phyloP scores from a whole-genome alignment of 2,329 filamentous ascomycete species.

The Zalaria sp. region DNA sequence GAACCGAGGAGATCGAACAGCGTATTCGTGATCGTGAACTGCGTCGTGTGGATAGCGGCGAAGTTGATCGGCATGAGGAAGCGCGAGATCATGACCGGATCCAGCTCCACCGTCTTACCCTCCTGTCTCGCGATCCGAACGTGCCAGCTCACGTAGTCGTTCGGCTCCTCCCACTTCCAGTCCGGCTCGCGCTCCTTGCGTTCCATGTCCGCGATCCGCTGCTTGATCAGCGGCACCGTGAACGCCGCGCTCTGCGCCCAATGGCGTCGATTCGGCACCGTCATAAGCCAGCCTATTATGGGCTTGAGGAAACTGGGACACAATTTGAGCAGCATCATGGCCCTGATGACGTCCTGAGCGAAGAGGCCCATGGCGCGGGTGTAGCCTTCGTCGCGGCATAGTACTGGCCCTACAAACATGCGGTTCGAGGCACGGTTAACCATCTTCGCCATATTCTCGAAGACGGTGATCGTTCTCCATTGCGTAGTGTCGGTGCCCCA shows the following conservation, averaged over 20 bases:
- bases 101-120: constrained; percentile 27
- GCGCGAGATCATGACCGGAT: constrained; percentile 34
- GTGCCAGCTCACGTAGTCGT: constrained; percentile 45
- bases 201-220: constrained; percentile 34
- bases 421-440: constrained; percentile 28
- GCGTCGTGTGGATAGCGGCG: constrained; percentile 45
- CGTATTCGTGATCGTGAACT: constrained; percentile 34
- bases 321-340: constrained; percentile 25
- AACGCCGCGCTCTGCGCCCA: constrained; percentile 29
- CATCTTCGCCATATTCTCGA: constrained; percentile 21
- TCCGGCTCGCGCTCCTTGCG: constrained; percentile 28
- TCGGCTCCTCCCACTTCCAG: constrained; percentile 30
- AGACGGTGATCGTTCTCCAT: constrained; percentile 23
- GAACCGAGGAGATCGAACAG: constrained; percentile 34
- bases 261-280: constrained; percentile 33
- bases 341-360: constrained; percentile 31
- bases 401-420: constrained; percentile 29
- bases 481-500: constrained; percentile 23
- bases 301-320: constrained; percentile 36
- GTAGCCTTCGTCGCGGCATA: constrained; percentile 32
- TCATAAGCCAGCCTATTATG: constrained; percentile 31
- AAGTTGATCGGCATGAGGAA: constrained; percentile 43
- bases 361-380: constrained; percentile 35
- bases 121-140: constrained; percentile 38
- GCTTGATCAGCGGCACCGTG: constrained; percentile 33